Conservation (phyloP, 2,329 filamentous ascomycete species). For the Cercospora citrullina region DNA sequence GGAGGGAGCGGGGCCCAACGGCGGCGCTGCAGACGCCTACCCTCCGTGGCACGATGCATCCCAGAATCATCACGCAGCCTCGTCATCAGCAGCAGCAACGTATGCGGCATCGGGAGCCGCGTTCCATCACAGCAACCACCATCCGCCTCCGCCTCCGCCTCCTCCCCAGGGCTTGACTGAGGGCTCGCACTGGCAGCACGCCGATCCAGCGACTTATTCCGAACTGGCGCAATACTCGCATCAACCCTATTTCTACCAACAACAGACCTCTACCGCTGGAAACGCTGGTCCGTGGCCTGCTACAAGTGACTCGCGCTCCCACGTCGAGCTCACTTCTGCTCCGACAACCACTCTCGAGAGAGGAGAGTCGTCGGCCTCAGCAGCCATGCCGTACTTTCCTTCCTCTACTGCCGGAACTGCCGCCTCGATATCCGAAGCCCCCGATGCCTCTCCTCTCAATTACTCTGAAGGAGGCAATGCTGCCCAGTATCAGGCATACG, state of each 20-base stretch:
- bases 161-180: constrained; percentile 18
- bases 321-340: constrained; percentile 2
- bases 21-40: constrained; percentile 8
- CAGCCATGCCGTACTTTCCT: constrained; percentile 29
- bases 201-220: constrained; percentile 28
- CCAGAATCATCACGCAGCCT: background rate
- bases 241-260: constrained; percentile 36
- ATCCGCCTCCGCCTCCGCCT: constrained; percentile 9
- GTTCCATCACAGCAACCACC: constrained; percentile 1
- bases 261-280: constrained; percentile 22
- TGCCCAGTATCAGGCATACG: constrained; percentile 21
- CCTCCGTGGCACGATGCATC: constrained; percentile 13
- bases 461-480: constrained; percentile 17
- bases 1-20: background rate
- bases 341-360: constrained; percentile 17
- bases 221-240: constrained; percentile 32
- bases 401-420: constrained; percentile 6
- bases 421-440: constrained; percentile 14
- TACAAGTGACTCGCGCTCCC: background rate
- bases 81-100: background rate
- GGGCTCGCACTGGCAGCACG: constrained; percentile 19
- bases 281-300: background rate
- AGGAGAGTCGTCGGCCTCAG: constrained; percentile 18
- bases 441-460: constrained; percentile 17
- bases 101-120: constrained; percentile 11